Evolutionary conservation across 768 basidiomycete species (phyloP), one percentile per base, ranked within the genome.

Genomic region (Leccinum subgranulosum): DNA sequence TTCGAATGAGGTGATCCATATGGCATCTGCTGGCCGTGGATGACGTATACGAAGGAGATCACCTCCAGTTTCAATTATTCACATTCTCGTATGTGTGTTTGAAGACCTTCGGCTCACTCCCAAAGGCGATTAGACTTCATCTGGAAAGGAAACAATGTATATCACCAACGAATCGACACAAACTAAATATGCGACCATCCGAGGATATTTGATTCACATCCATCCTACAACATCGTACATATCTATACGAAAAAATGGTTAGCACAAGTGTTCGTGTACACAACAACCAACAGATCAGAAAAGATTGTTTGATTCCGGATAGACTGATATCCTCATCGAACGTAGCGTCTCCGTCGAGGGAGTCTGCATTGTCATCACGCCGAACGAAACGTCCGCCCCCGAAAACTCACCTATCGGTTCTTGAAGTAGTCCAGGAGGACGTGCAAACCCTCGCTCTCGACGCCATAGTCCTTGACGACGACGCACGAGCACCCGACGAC

Each of bases 401-500:
- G 17, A n/a, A 41, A n/a, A 73, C 76, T 67, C 68, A 74, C 74
- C 66, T 86, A 88, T 66, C 51, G 90, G 82, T 87, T 92, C 81
- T 94, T 95, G 88, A 97, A 96, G 85, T 96, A 94, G 71, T 94
- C 91, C 65, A 93, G 77, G 71, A 94, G 84, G 70, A 96, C 94
- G 73, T 95, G 88, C 64, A 96, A 84, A 56, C 94, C 96, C 81
- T 96, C 92, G 68, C 86, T 88, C 81, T 98, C 96, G 56, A 84
- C 82, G 68, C 96, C 96, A 72, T 95, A 98, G 73, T 98, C 92
- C 84, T 93, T 98, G 66, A 99, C 95, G 62, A 98, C 96, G 68
- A 98, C 96, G 68, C 91, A 93, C 69, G 84, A 88, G 81, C 92
- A 93, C 55, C 89, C 88, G 53, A 94, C 92, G 70, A 98, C 80